These are phyloP conservation scores for Vigna hirtella DNA, from an alignment of 306 rosid genomes.

Conservation along the genomic window DNA sequence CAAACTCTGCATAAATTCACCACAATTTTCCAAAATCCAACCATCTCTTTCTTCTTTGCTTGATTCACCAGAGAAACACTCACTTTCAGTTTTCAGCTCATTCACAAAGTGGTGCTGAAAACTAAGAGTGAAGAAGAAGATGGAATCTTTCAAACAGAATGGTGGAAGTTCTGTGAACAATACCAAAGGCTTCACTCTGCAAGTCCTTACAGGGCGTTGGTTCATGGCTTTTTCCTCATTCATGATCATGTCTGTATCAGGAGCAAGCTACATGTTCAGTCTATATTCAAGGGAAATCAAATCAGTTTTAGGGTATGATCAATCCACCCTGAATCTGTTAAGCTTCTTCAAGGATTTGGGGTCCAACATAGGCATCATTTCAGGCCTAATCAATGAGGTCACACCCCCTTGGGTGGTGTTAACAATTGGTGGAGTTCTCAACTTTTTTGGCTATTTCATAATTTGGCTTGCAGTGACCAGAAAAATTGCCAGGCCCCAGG, in stretches of 20 bases:
- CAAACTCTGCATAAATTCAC: neutral
- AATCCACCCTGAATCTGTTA: conserved; percentile 50
- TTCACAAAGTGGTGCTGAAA: neutral
- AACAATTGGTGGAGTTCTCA: conserved; percentile 50
- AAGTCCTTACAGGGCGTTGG: conserved; percentile 51
- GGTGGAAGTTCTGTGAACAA: neutral
- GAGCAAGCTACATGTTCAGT: conserved; percentile 59
- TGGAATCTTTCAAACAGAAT: conserved; percentile 6
- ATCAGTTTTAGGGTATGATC: conserved; percentile 51
- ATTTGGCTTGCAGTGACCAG: conserved; percentile 56
- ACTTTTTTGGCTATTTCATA: conserved; percentile 50
- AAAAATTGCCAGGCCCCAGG: conserved; percentile 47
- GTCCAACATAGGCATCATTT: conserved; percentile 48
- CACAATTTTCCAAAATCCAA: neutral
- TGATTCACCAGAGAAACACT: neutral
- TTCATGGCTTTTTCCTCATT: conserved; percentile 56
- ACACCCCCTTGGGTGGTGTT: conserved; percentile 54
- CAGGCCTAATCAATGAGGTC: conserved; percentile 51
- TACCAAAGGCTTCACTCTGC: conserved; percentile 35
- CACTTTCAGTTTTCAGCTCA: neutral
- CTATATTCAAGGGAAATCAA: conserved; percentile 54
- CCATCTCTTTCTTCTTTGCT: neutral
- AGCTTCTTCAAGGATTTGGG: conserved; percentile 56
- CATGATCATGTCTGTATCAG: conserved; percentile 53
- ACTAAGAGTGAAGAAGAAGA: neutral